These are phyloP conservation scores for Pelargonium nanum DNA, from an alignment of 345 rosid species.

Conservation along the genomic window DNA sequence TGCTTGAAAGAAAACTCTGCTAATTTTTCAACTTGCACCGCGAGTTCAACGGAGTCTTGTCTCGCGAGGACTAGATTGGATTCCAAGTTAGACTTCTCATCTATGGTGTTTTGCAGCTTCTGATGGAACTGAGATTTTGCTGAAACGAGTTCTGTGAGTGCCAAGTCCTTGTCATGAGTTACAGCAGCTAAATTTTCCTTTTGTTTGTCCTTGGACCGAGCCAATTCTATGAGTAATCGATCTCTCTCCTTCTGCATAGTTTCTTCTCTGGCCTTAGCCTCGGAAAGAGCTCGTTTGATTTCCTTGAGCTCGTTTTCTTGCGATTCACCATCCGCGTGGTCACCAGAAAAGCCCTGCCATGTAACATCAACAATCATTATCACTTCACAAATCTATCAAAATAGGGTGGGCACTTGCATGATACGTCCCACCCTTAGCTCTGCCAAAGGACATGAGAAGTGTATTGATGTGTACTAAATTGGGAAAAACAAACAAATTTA, in stretches of 20 bases:
- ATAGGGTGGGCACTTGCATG: no score
- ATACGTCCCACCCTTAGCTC: no score
- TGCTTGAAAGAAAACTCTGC: conserved; percentile 33
- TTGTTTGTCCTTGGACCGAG: conserved; percentile 23
- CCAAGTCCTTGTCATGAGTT: conserved; percentile 26
- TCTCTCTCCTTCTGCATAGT: conserved; percentile 27
- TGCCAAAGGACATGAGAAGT: no score
- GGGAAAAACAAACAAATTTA: no score
- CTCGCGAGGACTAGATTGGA: conserved; percentile 32
- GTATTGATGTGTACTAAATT: no score
- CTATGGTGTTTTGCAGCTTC: conserved; percentile 28
- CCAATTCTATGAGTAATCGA: conserved; percentile 30
- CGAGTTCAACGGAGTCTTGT: conserved; percentile 36
- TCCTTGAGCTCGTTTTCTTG: conserved; percentile 15
- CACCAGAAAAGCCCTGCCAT: neutral
- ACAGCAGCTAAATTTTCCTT: conserved; percentile 25
- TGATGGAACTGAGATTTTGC: conserved; percentile 24
- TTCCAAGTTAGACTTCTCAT: conserved; percentile 26
- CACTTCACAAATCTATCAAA: no score
- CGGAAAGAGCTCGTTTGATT: conserved; percentile 27
- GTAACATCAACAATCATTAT: no score
- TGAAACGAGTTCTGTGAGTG: conserved; percentile 23
- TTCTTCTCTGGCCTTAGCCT: conserved; percentile 23
- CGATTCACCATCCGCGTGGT: conserved; percentile 6
- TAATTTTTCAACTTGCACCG: conserved; percentile 36